These are phyloP conservation scores for Penicillium riverlandense DNA, from an alignment of 495 filamentous ascomycete genomes.

Conservation along the genomic window DNA sequence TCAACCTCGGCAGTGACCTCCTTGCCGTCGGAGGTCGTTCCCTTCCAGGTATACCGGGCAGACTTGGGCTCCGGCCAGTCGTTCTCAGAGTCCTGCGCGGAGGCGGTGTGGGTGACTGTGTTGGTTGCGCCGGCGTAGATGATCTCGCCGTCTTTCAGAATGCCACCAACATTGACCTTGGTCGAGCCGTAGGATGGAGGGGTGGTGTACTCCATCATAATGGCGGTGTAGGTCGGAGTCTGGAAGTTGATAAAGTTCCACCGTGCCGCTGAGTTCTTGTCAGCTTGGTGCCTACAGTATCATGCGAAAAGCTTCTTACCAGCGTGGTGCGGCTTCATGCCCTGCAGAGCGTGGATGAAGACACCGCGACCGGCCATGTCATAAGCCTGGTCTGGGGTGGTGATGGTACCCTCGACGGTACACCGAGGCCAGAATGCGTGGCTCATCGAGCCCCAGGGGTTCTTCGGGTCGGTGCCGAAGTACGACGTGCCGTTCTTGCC, in stretches of 20 bases:
- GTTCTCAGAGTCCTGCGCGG: slow-evolving; percentile 63
- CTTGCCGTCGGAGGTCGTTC: slow-evolving; percentile 70
- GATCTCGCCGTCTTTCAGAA: slow-evolving; percentile 74
- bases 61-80: slow-evolving; percentile 83
- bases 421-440: slow-evolving; percentile 92
- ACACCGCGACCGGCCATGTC: slow-evolving; percentile 74
- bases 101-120: slow-evolving; percentile 57
- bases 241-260: slow-evolving; percentile 97
- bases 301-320: slow-evolving; percentile 37
- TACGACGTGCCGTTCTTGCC: slow-evolving; percentile 80
- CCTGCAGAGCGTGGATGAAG: slow-evolving; percentile 79
- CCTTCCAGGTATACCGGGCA: slow-evolving; percentile 71
- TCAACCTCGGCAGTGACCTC: slow-evolving; percentile 59
- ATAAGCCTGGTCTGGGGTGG: slow-evolving; percentile 74
- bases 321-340: slow-evolving; percentile 98
- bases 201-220: slow-evolving; percentile 95
- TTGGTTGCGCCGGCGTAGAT: slow-evolving; percentile 61
- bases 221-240: slow-evolving; percentile 72
- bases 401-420: slow-evolving; percentile 70
- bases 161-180: slow-evolving; percentile 74
- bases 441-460: slow-evolving; percentile 88
- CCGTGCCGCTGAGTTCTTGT: slow-evolving; percentile 53
- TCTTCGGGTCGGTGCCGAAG: slow-evolving; percentile 74
- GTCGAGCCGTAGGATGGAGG: slow-evolving; percentile 91
- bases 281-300: neutral